phyloP scores from a whole-genome alignment of 2,329 filamentous ascomycete species.

The Phialophora chinensis region DNA sequence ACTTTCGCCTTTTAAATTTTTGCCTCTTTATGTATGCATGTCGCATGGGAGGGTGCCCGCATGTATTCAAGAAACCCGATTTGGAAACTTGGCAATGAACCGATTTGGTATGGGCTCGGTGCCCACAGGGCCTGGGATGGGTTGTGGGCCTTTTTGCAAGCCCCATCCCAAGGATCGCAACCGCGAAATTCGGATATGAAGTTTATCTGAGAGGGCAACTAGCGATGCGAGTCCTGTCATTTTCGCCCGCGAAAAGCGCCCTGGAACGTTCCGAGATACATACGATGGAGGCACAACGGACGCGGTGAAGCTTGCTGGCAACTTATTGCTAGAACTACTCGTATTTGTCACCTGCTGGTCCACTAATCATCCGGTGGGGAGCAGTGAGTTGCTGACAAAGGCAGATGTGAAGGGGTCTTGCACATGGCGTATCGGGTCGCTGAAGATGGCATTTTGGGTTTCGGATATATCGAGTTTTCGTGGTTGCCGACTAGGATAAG shows the following conservation, averaged over 20 bases:
- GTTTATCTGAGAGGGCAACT: not conserved
- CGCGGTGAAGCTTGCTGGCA: not conserved
- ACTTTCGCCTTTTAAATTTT: not conserved
- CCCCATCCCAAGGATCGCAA: not conserved
- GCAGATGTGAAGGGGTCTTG: not conserved
- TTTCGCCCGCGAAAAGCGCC: not conserved
- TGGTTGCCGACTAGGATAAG: no score
- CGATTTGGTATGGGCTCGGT: not conserved
- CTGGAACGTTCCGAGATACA: not conserved
- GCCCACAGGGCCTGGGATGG: no score
- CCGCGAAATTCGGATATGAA: not conserved
- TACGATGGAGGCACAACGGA: not conserved
- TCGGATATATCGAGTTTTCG: no score
- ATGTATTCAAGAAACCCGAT: not conserved
- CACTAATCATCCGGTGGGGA: not conserved
- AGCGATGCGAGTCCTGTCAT: not conserved
- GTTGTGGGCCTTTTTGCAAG: no score
- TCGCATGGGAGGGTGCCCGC: not conserved
- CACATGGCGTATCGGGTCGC: not conserved
- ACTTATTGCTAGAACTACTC: not conserved
- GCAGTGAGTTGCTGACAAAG: conserved; percentile 1
- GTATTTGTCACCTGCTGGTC: not conserved
- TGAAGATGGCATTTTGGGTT: not conserved
- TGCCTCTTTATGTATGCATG: not conserved
- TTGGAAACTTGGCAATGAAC: conserved; percentile 1